Base-by-base conservation (phyloP, 1,139 yeast genomes). In the Ashbya aceris region DNA sequence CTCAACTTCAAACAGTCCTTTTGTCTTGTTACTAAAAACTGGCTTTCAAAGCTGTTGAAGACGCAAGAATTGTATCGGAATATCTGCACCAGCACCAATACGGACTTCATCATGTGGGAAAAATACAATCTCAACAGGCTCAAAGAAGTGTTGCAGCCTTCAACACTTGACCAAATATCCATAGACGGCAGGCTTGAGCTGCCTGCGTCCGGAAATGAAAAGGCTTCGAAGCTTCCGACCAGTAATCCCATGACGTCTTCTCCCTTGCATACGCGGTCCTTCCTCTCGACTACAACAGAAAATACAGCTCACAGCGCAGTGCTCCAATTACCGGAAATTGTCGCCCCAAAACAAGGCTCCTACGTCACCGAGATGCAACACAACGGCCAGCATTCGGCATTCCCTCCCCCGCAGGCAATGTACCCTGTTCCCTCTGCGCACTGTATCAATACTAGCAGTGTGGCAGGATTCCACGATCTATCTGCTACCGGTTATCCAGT, bases 21-120 rank as follows among this genome's bases (percentile, higher is more conserved):
- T 4, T 38, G 36, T 12, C 33, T 20, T 6, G 40, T 40, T 8
- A 40, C 45, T 11, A 42, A 42, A 27, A 45, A 37, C 29, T 45
- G 47, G 47, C 13, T 45, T 11, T 32, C 32, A n/a, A 43, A 38
- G 38, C 40, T 39, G 12, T 26, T 40, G 13, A 45, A 42, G 27
- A 31, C 40, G 8, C 42, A 42, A 14, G 47, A 42, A 20, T 34
- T 45, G 26, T 42, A 45, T 30, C 37, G 29, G 28, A 38, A 13
- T 27, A 45, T 42, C 4, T 31, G 45, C n/a, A 28, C 23, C 11
- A 44, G 34, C 27, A 36, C 32, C 23, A 17, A 17, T n/a, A 33
- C 32, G 14, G 40, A 40, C 11, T 9, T 23, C n/a, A 20, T 34
- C 6, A 34, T 4, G 11, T 34, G 30, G 37, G 14, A 17, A 11